Evolutionary conservation across 164 flowering plant genomes (phyloP).

Genomic region (Macadamia integrifolia): DNA sequence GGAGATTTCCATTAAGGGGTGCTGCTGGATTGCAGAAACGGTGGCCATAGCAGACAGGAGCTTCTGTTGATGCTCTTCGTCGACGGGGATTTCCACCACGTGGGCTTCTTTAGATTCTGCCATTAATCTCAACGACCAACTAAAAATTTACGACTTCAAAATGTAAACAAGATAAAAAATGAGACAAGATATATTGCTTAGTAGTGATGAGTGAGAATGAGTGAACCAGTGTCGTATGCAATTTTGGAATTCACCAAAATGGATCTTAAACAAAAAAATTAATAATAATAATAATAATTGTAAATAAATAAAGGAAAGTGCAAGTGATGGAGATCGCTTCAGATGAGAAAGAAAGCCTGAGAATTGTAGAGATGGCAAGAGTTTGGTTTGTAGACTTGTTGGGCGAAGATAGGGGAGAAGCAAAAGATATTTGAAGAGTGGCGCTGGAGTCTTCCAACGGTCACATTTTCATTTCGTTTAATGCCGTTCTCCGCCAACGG

Average conservation of each 20-base stretch:
- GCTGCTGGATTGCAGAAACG: conserved; percentile 51
- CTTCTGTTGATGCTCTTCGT: conserved; percentile 44
- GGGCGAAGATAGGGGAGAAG: neutral
- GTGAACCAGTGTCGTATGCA: no score
- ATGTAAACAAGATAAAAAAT: neutral
- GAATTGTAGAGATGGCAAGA: neutral
- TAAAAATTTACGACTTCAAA: neutral
- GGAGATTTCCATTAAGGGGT: conserved; percentile 84
- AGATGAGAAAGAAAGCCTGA: neutral
- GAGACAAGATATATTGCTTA: no score
- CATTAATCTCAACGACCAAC: conserved; percentile 22
- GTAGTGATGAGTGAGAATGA: no score
- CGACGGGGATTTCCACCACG: conserved; percentile 70
- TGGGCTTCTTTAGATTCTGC: conserved; percentile 50
- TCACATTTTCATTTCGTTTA: conserved; percentile 5
- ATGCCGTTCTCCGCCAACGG: conserved; percentile 9
- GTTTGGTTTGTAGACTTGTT: neutral
- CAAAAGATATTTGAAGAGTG: conserved; percentile 17
- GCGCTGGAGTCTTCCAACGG: conserved; percentile 11
- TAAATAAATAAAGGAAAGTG: no score
- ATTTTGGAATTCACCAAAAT: no score
- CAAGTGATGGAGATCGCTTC: neutral
- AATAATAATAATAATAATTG: neutral
- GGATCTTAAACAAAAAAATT: neutral
- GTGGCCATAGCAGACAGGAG: conserved; percentile 9